These are phyloP conservation scores for Colletotrichum filicis DNA, from an alignment of 2,329 filamentous ascomycete genomes.

Conservation along the genomic window DNA sequence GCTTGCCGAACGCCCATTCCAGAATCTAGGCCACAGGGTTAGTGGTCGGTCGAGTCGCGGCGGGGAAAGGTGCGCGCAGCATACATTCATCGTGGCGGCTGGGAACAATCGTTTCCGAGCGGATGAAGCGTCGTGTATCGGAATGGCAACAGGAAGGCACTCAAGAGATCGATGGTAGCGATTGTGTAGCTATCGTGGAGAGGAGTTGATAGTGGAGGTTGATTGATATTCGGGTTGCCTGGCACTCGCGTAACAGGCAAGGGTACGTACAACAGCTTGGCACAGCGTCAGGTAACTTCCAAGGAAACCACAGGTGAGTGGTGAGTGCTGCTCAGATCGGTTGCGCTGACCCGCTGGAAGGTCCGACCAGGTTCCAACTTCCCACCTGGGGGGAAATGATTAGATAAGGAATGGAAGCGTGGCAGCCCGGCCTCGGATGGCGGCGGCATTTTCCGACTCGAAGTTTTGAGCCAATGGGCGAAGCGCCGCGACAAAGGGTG, in stretches of 20 bases:
- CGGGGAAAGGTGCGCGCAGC: constrained; percentile 39
- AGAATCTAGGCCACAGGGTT: constrained; percentile 74
- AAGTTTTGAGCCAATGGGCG: constrained; percentile 42
- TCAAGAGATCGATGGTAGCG: constrained; percentile 7
- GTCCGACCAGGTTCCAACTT: constrained; percentile 3
- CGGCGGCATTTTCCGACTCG: constrained; percentile 39
- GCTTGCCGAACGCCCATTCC: constrained; percentile 99
- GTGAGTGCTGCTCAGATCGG: neutral
- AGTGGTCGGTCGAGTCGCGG: constrained; percentile 24
- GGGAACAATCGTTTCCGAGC: neutral
- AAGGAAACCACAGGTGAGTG: constrained; percentile 14
- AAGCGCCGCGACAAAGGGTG: constrained; percentile 36
- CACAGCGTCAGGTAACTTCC: constrained; percentile 17
- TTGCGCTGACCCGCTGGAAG: constrained; percentile 20
- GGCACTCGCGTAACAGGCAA: constrained; percentile 27
- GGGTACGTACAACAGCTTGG: constrained; percentile 32
- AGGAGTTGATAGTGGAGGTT: constrained; percentile 22
- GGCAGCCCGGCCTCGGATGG: neutral
- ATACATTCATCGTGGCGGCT: constrained; percentile 65
- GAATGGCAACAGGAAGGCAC: neutral
- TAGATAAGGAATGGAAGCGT: constrained; percentile 40
- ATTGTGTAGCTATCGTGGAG: constrained; percentile 14
- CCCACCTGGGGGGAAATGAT: constrained; percentile 30
- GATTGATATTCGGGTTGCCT: constrained; percentile 24
- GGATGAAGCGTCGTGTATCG: neutral